Evolutionary conservation across 345 rosid species (phyloP).

Genomic region (Eucalyptus polybractea): DNA sequence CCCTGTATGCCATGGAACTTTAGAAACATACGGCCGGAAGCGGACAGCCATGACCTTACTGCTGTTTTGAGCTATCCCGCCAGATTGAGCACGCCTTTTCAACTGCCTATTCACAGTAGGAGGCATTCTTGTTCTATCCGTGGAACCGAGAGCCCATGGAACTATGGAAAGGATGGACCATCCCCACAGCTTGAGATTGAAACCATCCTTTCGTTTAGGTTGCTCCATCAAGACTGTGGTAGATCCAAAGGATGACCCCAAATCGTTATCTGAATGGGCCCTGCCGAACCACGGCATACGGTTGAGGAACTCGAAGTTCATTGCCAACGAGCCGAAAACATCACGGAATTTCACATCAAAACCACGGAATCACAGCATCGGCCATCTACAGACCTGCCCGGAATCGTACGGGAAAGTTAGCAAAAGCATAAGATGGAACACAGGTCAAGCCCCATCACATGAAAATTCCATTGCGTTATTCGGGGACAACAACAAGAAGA

Average conservation of each 20-base stretch:
- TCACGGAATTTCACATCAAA: not conserved
- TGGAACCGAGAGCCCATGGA: conserved; percentile 29
- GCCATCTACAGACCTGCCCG: not conserved
- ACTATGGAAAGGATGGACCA: conserved; percentile 48
- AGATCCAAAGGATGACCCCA: conserved; percentile 19
- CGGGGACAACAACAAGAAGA: not conserved
- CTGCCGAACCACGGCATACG: conserved; percentile 20
- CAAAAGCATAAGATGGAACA: not conserved
- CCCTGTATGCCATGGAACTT: conserved; percentile 97
- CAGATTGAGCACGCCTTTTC: conserved; percentile 30
- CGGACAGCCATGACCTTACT: conserved; percentile 20
- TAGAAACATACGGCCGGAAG: conserved; percentile 83
- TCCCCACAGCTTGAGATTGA: conserved; percentile 38
- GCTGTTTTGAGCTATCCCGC: not conserved
- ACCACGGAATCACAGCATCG: not conserved
- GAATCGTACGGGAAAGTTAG: not conserved
- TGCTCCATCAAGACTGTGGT: conserved; percentile 11
- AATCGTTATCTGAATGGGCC: conserved; percentile 14
- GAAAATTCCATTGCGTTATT: not conserved
- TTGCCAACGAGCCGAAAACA: not conserved
- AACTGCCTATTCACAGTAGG: conserved; percentile 54
- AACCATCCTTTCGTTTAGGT: conserved; percentile 11
- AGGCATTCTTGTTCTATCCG: conserved; percentile 24
- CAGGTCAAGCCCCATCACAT: not conserved
- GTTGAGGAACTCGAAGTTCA: conserved; percentile 34